phyloP scores from a whole-genome alignment of 805 yeast genomes.

The Ogataea paraovalis region DNA sequence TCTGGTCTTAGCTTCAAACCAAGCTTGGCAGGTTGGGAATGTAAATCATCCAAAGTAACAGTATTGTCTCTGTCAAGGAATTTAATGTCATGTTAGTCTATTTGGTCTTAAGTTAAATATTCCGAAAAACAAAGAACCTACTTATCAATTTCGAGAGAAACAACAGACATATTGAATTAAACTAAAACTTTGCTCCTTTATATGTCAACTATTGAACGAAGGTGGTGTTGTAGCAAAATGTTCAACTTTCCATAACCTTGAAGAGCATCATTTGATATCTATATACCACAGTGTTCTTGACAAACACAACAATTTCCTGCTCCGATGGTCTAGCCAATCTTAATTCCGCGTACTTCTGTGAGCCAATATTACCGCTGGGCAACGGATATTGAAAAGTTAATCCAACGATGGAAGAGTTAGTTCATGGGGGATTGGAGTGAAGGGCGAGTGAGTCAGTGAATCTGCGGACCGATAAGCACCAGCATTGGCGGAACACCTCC shows the following conservation, averaged over 20 bases:
- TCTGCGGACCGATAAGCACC: too few relatives aligned
- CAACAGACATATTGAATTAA: conserved; percentile 13
- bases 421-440: too few relatives aligned
- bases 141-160: conserved; percentile 17
- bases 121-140: conserved; percentile 2
- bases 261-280: neutral
- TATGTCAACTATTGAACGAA: neutral
- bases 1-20: conserved; percentile 20
- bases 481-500: too few relatives aligned
- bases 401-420: too few relatives aligned
- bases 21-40: conserved; percentile 22
- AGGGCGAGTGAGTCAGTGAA: too few relatives aligned
- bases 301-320: neutral
- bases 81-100: neutral
- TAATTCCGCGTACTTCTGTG: too few relatives aligned
- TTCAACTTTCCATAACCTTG: neutral
- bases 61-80: conserved; percentile 18
- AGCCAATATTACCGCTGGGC: too few relatives aligned
- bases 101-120: neutral
- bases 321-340: too few relatives aligned
- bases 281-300: neutral
- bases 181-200: neutral
- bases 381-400: too few relatives aligned
- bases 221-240: too few relatives aligned
- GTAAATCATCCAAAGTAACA: conserved; percentile 23